Percentiles rank a stretch among this genome's conserved stretches.
These are phyloP conservation scores for Lenzites betulinus DNA, from an alignment of 768 basidiomycete genomes.

Conservation along the genomic window DNA sequence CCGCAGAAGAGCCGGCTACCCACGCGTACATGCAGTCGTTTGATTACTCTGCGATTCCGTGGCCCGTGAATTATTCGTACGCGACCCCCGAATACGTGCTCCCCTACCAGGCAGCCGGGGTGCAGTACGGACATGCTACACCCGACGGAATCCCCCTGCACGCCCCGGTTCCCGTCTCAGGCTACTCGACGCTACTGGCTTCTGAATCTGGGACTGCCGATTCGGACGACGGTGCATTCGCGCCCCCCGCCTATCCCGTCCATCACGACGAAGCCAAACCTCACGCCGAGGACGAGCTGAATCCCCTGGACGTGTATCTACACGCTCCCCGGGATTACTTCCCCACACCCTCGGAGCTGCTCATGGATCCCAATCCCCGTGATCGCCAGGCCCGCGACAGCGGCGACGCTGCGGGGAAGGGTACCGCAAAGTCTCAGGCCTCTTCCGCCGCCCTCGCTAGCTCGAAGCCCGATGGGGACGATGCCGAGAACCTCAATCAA, in stretches of 20 bases:
- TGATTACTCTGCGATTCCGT: background rate
- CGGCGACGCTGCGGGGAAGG: background rate
- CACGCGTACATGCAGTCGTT: slow-evolving; percentile 1
- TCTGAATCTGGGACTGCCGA: background rate
- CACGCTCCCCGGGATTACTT: slow-evolving; percentile 39
- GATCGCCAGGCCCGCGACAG: slow-evolving; percentile 2
- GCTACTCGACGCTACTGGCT: slow-evolving; percentile 26
- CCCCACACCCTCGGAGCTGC: slow-evolving; percentile 66
- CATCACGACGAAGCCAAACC: slow-evolving; percentile 4
- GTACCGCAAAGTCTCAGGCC: background rate
- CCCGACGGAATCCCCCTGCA: slow-evolving; percentile 18
- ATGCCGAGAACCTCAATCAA: slow-evolving; percentile 44
- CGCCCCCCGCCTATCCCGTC: background rate
- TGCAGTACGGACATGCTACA: background rate
- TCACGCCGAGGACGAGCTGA: background rate
- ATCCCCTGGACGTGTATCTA: slow-evolving; percentile 22
- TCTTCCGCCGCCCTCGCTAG: background rate
- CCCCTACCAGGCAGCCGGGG: background rate
- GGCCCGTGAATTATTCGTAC: slow-evolving; percentile 12
- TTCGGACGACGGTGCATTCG: background rate
- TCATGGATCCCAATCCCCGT: slow-evolving; percentile 44
- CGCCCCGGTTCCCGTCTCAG: slow-evolving; percentile 27
- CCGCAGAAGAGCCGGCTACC: background rate
- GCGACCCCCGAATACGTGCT: background rate
- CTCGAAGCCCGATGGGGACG: slow-evolving; percentile 1